phyloP scores from a whole-genome alignment of 768 basidiomycete genomes.

The Candolleomyces efflorescens region DNA sequence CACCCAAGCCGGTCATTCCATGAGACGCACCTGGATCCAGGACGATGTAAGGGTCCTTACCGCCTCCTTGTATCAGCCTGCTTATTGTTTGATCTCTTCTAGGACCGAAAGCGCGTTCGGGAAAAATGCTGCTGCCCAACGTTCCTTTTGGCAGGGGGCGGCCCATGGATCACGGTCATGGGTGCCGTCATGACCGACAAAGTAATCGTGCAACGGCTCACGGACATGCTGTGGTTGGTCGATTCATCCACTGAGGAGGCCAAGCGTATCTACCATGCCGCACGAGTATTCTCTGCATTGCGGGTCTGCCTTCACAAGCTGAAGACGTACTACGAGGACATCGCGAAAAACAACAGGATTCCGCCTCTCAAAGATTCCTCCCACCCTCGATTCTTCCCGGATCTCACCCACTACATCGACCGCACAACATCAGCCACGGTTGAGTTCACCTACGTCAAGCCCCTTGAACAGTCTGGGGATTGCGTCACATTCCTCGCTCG shows the following conservation, averaged over 20 bases:
- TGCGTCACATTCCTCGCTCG: neutral
- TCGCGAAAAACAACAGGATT: neutral
- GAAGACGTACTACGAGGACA: neutral
- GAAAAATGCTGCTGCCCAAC: conserved; percentile 23
- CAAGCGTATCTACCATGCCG: conserved; percentile 13
- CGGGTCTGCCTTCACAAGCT: neutral
- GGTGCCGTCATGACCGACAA: conserved; percentile 25
- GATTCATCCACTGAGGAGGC: neutral
- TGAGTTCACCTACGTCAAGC: conserved; percentile 17
- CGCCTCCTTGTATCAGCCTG: neutral
- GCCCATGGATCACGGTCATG: conserved; percentile 27
- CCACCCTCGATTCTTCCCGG: neutral
- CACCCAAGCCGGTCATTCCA: conserved; percentile 23
- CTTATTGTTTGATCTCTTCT: neutral
- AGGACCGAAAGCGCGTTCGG: conserved; percentile 6
- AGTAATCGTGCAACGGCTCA: conserved; percentile 28
- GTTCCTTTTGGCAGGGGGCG: conserved; percentile 26
- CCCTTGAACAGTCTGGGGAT: conserved; percentile 13
- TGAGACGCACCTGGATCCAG: conserved; percentile 11
- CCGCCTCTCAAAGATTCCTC: neutral
- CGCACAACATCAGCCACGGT: neutral
- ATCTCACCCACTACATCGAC: neutral
- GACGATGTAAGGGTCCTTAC: neutral
- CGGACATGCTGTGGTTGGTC: conserved; percentile 28
- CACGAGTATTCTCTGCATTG: neutral